Conservation (phyloP, 225 moss, liverwort and hornwort genomes). For the Ulota crispa region DNA sequence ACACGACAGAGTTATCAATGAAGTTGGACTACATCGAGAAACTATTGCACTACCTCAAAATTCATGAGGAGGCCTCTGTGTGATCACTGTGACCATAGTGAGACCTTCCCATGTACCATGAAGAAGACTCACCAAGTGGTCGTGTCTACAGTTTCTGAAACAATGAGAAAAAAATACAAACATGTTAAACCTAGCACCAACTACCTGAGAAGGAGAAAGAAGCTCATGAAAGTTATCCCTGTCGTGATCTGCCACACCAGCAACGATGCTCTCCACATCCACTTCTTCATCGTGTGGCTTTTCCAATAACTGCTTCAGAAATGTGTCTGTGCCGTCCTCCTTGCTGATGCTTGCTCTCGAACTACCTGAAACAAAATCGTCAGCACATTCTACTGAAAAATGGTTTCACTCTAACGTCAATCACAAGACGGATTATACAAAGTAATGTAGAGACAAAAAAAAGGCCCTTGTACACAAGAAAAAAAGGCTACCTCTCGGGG, state of each 20-base stretch:
- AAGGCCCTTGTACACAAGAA: neutral
- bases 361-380: constrained; percentile 42
- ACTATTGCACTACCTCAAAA: neutral
- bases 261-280: constrained; percentile 42
- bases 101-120: neutral
- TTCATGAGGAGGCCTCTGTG: neutral
- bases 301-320: constrained; percentile 63
- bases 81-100: neutral
- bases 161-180: neutral
- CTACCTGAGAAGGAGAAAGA: constrained; percentile 37
- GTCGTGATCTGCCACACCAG: constrained; percentile 35
- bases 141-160: neutral
- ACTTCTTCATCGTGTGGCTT: constrained; percentile 40
- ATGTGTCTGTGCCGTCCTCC: constrained; percentile 51
- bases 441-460: neutral
- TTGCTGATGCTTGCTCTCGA: constrained; percentile 49
- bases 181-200: neutral
- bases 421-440: neutral
- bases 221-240: constrained; percentile 42
- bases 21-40: neutral
- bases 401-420: neutral
- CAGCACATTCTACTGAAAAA: neutral
- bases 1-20: neutral
- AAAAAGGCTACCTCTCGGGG: constrained; percentile 52
- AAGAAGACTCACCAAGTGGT: too few species aligned